Base-by-base conservation (phyloP, 805 yeast genomes). In the Yamadazyma olivae region DNA sequence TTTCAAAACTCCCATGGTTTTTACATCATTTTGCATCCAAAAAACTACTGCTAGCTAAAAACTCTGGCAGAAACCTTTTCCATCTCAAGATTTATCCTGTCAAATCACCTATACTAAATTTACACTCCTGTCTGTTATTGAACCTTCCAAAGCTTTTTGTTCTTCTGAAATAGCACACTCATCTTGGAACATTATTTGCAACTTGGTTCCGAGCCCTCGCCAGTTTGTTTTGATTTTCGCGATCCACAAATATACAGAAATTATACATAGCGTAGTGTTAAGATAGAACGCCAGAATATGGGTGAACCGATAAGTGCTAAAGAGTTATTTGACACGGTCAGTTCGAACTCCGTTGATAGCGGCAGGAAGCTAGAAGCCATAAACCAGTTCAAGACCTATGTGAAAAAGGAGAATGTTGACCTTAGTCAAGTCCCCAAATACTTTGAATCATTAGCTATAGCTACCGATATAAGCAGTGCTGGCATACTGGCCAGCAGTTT, bases 391-490 rank as follows among this genome's bases (percentile, higher is more conserved):
- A 78, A 79, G 41, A 65, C 76, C 0, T 76, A 69, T 44, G 75
- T 79, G 39, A 79, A 79, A 43, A 59, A 74, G 33, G 81, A 75
- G 32, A 59, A 70, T 39, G 79, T 79, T 22, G 73, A 76, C 35
- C 45, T 76, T n/a, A 33, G 56, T 1, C 64, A 67, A 33, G 80
- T 74, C 3, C 74, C 75, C 9, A 50, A 61, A 30, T 77, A 75
- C 52, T 62, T 77, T 38, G 76, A 76, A 32, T 64, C 77, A 0
- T 54, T 79, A 30, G 57, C 71, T 6, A 46, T 63, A 3, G 80
- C 75, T 2, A 64, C 61, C 29, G 70, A 67, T 36, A 57, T 65
- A 3, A 45, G 55, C 3, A 67, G 66, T 32, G 36, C 56, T 22
- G 53, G 65, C 8, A 62, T 77, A 14, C 65, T 66, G 40, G 41